These are phyloP conservation scores for Pecoramyces ruminantium DNA, from an alignment of 192 early-diverging fungal species.

Conservation along the genomic window DNA sequence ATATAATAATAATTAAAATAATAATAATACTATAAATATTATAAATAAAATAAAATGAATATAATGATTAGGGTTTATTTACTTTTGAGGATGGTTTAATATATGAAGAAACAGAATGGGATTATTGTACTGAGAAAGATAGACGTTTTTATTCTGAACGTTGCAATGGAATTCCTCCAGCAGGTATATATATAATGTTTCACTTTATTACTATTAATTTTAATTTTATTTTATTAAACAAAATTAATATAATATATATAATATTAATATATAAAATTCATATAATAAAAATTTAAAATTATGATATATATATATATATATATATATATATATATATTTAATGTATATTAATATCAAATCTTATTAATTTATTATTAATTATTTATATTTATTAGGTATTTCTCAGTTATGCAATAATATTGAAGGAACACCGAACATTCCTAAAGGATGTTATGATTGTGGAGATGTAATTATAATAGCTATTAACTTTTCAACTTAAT, in stretches of 20 bases:
- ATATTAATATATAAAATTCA: no score
- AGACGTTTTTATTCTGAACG: slow-evolving; percentile 30
- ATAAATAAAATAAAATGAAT: no score
- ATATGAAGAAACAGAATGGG: slow-evolving; percentile 25
- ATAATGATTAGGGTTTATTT: slow-evolving; percentile 15
- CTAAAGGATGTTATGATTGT: background rate
- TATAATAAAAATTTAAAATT: no score
- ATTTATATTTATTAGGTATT: background rate
- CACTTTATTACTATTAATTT: no score
- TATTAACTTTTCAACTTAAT: no score
- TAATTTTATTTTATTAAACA: no score
- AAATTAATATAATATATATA: no score
- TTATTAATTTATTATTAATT: background rate
- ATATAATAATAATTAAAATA: no score
- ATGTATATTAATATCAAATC: background rate
- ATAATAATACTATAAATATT: no score
- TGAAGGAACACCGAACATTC: background rate
- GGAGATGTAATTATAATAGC: background rate
- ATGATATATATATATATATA: no score
- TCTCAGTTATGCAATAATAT: background rate
- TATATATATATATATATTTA: no score
- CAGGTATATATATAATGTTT: background rate
- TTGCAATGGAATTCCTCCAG: slow-evolving; percentile 10
- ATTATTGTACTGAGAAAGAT: slow-evolving; percentile 31
- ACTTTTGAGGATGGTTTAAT: slow-evolving; percentile 33